phyloP scores from a whole-genome alignment of 441 rosid species.

The Iberis amara region DNA sequence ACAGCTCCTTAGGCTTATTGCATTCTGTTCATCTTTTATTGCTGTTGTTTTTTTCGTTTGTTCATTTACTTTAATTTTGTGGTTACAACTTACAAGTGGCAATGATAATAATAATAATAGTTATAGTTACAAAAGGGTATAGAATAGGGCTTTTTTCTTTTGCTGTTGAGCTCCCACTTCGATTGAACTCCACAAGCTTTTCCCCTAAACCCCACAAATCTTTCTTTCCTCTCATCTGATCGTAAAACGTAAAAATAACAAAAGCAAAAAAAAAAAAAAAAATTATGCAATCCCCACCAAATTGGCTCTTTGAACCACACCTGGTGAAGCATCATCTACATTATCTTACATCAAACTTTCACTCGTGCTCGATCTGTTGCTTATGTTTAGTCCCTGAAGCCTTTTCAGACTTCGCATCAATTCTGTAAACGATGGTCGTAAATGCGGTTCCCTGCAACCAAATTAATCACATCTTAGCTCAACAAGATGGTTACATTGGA shows the following conservation, averaged over 20 bases:
- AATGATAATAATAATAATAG: slow-evolving; percentile 26
- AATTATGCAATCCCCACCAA: slow-evolving; percentile 27
- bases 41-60: slow-evolving; percentile 17
- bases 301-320: slow-evolving; percentile 60
- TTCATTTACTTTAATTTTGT: slow-evolving; percentile 31
- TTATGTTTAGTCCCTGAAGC: slow-evolving; percentile 47
- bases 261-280: slow-evolving; percentile 7
- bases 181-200: slow-evolving; percentile 68
- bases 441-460: slow-evolving; percentile 65
- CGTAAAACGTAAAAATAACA: slow-evolving; percentile 10
- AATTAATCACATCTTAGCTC: slow-evolving; percentile 1
- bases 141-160: slow-evolving; percentile 32
- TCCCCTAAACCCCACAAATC: slow-evolving; percentile 37
- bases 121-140: slow-evolving; percentile 45
- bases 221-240: slow-evolving; percentile 33
- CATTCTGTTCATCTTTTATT: neutral
- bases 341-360: slow-evolving; percentile 35
- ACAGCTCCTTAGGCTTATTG: too few species aligned
- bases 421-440: slow-evolving; percentile 80
- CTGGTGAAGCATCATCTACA: slow-evolving; percentile 29
- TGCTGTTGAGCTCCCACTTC: slow-evolving; percentile 69
- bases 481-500: neutral
- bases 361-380: slow-evolving; percentile 37
- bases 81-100: slow-evolving; percentile 36
- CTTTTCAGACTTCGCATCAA: slow-evolving; percentile 57